Evolutionary conservation across 169 alveolate species (phyloP).

Genomic region (Eimeria maxima): DNA sequence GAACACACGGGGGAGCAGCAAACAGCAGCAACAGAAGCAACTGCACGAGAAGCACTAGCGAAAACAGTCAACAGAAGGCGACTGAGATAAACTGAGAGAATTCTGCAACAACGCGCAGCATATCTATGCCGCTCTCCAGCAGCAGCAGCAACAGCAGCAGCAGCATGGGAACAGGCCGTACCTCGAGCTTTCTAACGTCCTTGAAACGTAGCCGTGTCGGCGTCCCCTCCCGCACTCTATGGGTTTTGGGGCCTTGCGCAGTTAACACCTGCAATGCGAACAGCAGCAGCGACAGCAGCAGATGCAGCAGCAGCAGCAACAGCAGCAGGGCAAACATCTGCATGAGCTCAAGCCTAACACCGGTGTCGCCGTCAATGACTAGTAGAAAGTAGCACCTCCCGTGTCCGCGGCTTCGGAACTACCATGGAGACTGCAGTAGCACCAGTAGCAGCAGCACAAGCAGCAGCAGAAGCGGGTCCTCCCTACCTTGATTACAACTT

Average conservation of each 20-base stretch:
- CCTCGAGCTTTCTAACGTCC: constrained; percentile 60
- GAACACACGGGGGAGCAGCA: not conserved
- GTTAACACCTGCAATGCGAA: constrained; percentile 16
- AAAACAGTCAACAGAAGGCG: not conserved
- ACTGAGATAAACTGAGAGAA: not conserved
- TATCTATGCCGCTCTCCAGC: not conserved
- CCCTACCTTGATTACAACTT: constrained; percentile 46
- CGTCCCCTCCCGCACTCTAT: constrained; percentile 39
- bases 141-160: not conserved
- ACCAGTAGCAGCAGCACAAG: constrained; percentile 18
- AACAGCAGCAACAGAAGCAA: not conserved
- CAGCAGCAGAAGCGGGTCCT: constrained; percentile 2
- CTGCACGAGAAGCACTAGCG: constrained; percentile 3
- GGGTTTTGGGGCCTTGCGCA: constrained; percentile 15
- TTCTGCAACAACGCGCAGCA: not conserved
- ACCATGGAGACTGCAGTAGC: not conserved
- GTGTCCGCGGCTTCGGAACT: not conserved
- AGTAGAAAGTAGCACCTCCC: not conserved
- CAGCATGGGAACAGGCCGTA: not conserved
- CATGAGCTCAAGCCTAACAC: not conserved
- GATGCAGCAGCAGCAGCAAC: constrained; percentile 16
- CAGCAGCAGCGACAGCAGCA: constrained; percentile 29
- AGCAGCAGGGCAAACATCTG: not conserved
- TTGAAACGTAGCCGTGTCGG: constrained; percentile 38
- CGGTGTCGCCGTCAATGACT: not conserved